Evolutionary conservation across 2,329 filamentous ascomycete species (phyloP).

Genomic region (Dendryphion nanum): DNA sequence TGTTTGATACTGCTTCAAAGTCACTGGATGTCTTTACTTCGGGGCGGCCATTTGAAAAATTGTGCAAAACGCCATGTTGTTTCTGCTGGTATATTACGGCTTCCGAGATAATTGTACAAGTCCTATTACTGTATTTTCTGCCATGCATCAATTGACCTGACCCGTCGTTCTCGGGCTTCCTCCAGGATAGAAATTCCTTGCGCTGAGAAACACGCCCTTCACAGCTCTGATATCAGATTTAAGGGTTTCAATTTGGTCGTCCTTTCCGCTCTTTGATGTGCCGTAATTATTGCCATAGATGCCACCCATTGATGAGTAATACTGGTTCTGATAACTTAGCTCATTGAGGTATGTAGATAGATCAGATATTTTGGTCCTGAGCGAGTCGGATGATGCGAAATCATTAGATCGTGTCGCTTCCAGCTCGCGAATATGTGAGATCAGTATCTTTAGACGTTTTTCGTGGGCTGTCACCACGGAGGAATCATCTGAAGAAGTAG

Average conservation of each 20-base stretch:
- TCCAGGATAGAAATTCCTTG: slow-evolving; percentile 63
- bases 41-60: neutral
- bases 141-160: too few species aligned
- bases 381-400: slow-evolving; percentile 48
- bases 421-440: slow-evolving; percentile 51
- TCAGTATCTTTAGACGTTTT: slow-evolving; percentile 50
- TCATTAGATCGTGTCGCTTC: slow-evolving; percentile 51
- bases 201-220: slow-evolving; percentile 74
- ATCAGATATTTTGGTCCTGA: slow-evolving; percentile 51
- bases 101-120: too few species aligned
- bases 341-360: slow-evolving; percentile 63
- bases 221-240: slow-evolving; percentile 75
- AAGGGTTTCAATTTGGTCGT: slow-evolving; percentile 70
- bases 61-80: too few species aligned
- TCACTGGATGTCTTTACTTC: too few species aligned
- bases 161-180: slow-evolving; percentile 22
- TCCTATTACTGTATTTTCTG: too few species aligned
- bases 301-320: slow-evolving; percentile 44
- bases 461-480: slow-evolving; percentile 39
- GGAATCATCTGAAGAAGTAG: slow-evolving; percentile 22
- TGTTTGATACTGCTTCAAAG: too few species aligned
- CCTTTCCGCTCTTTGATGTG: slow-evolving; percentile 54
- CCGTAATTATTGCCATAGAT: slow-evolving; percentile 30
- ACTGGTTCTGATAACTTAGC: slow-evolving; percentile 39
- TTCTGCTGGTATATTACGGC: too few species aligned